Evolutionary conservation across 2,329 filamentous ascomycete genomes (phyloP), one percentile per base, ranked within the genome.

Genomic region (Aspergillus luchuensis): DNA sequence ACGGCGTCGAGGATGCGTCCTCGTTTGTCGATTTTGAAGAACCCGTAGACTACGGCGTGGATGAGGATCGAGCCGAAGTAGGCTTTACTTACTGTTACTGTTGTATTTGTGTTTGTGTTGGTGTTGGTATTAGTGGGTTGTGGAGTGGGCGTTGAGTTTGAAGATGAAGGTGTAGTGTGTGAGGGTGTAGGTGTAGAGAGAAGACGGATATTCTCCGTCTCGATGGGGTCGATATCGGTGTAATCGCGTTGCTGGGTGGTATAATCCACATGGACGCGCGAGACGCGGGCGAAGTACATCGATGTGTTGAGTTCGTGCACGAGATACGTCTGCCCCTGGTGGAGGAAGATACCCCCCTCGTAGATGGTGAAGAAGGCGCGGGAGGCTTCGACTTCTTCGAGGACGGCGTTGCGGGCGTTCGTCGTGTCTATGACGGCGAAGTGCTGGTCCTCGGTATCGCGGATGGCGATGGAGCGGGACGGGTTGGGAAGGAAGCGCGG

Each of bases 361-460:
- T 99, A 99, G 61, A 99, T 85, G 1, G 92, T 97, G 76, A 97
- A 98, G 67, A 92, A 94, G 1, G 94, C 94, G n/a, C 95, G 87
- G 1, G 91, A 95, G 1, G 92, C 91, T 77, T 98, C 95, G n/a
- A 99, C 84, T 77, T 98, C 93, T 80, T 99, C 95, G 1, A 99
- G 84, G 0, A 99, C 90, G 0, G 88, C 80, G 72, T 98, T 98
- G 57, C 87, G 86, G 25, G 88, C 88, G 66, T 95, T 86, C 0
- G 91, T 82, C 13, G 89, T 89, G 78, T 99, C 92, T 56, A 99
- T 86, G 54, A 99, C 91, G 23, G 95, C 94, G 73, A 97, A 97
- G 71, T 96, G 91, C n/a, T 91, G 89, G 62, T 97, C 91, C 76
- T 91, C 88, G 0, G 91, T 94, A 71, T 97, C 93, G 49, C 94